Conservation (phyloP, 495 filamentous ascomycete species). For the Lentithecium fluviatile region DNA sequence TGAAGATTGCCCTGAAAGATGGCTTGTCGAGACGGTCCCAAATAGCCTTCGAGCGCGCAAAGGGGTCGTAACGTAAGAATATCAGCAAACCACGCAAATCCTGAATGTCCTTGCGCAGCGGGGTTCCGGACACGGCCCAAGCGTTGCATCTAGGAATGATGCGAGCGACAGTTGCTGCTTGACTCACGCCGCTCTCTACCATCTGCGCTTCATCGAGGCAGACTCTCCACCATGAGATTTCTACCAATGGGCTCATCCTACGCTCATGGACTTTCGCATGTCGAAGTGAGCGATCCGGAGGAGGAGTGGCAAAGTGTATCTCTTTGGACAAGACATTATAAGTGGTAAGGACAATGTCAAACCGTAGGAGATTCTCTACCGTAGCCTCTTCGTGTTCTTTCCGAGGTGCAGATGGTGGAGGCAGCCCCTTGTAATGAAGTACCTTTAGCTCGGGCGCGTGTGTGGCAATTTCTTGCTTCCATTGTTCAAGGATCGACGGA, state of each 20-base stretch:
- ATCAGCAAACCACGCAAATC: conserved; percentile 67
- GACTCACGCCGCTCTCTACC: conserved; percentile 82
- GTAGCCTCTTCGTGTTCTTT: conserved; percentile 46
- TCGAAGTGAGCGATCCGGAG: conserved; percentile 65
- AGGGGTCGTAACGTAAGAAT: conserved; percentile 79
- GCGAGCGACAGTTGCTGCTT: conserved; percentile 75
- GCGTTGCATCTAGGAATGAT: conserved; percentile 79
- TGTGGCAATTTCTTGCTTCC: conserved; percentile 71
- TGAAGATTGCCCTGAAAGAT: conserved; percentile 57
- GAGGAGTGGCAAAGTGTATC: conserved; percentile 67
- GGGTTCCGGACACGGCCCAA: conserved; percentile 94
- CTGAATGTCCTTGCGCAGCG: conserved; percentile 73
- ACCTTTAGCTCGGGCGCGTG: conserved; percentile 65
- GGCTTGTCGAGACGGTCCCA: conserved; percentile 64
- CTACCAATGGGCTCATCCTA: conserved; percentile 69
- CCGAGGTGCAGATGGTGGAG: conserved; percentile 27
- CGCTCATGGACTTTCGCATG: conserved; percentile 64
- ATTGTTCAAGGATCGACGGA: conserved; percentile 76
- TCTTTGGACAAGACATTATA: conserved; percentile 76
- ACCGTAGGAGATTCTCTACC: conserved; percentile 52
- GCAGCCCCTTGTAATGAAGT: conserved; percentile 46
- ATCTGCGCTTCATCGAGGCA: conserved; percentile 96
- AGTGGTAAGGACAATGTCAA: conserved; percentile 84
- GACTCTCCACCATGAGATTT: conserved; percentile 86
- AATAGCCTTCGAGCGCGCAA: conserved; percentile 56